A percentile compares a stretch with the other conserved stretches of the same genome.
phyloP scores from a whole-genome alignment of 129 eudicot species.

The Escallonia herrerae region DNA sequence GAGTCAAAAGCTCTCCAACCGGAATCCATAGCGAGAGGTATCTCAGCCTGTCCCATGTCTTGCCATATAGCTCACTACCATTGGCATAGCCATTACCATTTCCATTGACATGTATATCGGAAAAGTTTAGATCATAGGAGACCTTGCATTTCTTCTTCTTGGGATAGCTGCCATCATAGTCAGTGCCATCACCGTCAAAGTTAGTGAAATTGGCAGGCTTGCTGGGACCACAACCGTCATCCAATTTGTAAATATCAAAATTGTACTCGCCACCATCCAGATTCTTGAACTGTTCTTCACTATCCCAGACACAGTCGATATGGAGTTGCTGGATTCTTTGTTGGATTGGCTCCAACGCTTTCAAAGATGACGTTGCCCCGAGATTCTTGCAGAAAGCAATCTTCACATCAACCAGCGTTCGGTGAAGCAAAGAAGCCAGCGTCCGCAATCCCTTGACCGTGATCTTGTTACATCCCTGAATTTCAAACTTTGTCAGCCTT shows the following conservation, averaged over 20 bases:
- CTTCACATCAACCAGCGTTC: conserved; percentile 61
- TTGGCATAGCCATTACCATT: conserved; percentile 15
- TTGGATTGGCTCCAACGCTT: conserved; percentile 71
- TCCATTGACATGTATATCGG: neutral
- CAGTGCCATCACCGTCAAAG: neutral
- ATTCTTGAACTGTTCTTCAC: conserved; percentile 34
- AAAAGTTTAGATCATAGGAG: conserved; percentile 35
- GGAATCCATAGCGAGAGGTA: conserved; percentile 78
- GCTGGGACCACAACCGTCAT: conserved; percentile 5
- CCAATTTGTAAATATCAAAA: conserved; percentile 29
- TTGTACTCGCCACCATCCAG: conserved; percentile 24
- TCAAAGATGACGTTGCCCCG: conserved; percentile 51
- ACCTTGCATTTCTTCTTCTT: conserved; percentile 36
- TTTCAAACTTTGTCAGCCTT: conserved; percentile 56
- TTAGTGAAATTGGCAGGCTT: neutral
- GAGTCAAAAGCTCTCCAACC: conserved; percentile 78
- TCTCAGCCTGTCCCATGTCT: conserved; percentile 55
- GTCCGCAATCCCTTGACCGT: conserved; percentile 80
- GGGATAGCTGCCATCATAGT: conserved; percentile 20
- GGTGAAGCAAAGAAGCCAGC: conserved; percentile 46
- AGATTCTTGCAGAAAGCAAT: conserved; percentile 77
- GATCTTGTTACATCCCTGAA: conserved; percentile 66
- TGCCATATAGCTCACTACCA: conserved; percentile 23
- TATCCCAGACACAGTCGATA: conserved; percentile 75
- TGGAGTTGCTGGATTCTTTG: conserved; percentile 58